Evolutionary conservation across 2,329 filamentous ascomycete species (phyloP).

Genomic region (Coleophoma cylindrospora): DNA sequence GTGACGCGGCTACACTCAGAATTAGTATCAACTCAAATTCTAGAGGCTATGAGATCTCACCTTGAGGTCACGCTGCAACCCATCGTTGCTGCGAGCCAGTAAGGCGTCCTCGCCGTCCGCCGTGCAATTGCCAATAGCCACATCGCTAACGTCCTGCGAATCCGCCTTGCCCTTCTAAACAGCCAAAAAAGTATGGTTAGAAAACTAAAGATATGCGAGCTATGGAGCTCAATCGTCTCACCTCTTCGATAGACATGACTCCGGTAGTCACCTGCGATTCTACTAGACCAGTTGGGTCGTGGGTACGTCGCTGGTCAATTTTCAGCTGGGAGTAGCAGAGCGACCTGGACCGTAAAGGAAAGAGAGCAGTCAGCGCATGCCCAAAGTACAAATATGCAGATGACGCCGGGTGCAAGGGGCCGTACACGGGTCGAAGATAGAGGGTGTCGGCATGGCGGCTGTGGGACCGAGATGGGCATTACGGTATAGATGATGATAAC

Average conservation of each 20-base stretch:
- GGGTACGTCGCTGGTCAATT: no score
- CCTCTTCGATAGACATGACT: neutral
- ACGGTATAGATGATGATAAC: no score
- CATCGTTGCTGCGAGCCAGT: neutral
- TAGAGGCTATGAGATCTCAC: neutral
- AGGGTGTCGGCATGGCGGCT: no score
- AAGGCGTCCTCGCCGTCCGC: neutral
- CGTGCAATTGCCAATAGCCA: neutral
- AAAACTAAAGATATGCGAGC: neutral
- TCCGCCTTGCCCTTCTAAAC: neutral
- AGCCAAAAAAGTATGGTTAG: neutral
- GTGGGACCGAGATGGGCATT: no score
- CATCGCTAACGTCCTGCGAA: neutral
- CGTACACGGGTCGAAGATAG: no score
- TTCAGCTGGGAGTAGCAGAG: no score
- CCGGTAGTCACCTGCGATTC: no score
- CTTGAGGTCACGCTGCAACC: neutral
- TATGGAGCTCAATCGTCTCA: neutral
- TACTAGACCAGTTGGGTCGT: no score
- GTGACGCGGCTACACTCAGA: neutral
- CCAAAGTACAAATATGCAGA: no score
- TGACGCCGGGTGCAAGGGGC: no score
- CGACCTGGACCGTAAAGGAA: no score
- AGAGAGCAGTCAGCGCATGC: no score
- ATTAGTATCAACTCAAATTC: neutral